phyloP scores from a whole-genome alignment of 2,329 filamentous ascomycete species.

The Fusarium camptoceras region DNA sequence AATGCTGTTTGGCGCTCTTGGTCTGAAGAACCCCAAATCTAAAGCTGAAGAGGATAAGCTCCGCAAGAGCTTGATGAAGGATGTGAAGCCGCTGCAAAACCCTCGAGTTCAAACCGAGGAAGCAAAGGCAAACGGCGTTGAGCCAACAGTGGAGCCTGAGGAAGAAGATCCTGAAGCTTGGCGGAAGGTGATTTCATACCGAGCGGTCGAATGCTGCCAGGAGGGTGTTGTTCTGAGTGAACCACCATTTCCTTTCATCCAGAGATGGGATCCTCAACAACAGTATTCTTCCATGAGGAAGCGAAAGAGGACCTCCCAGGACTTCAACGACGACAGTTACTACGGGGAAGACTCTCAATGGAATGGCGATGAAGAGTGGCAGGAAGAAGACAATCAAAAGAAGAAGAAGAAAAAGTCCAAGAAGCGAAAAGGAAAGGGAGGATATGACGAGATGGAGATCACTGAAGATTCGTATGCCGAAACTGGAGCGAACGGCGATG shows the following conservation, averaged over 20 bases:
- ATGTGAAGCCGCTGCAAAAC: constrained; percentile 58
- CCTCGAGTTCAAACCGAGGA: constrained; percentile 47
- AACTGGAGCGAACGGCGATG: constrained; percentile 27
- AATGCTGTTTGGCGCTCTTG: constrained; percentile 78
- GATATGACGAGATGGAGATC: constrained; percentile 20
- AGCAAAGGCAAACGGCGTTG: constrained; percentile 12
- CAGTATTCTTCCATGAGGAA: constrained; percentile 58
- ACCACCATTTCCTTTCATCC: constrained; percentile 89
- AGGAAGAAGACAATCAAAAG: constrained; percentile 55
- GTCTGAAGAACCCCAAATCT: constrained; percentile 74
- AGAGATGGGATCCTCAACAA: constrained; percentile 88
- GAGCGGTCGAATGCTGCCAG: constrained; percentile 86
- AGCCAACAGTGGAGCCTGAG: constrained; percentile 19
- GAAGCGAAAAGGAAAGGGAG: constrained; percentile 51
- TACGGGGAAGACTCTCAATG: constrained; percentile 47
- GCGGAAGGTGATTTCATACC: constrained; percentile 78
- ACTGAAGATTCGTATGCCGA: constrained; percentile 4
- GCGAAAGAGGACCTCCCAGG: constrained; percentile 61
- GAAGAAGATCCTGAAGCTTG: constrained; percentile 71
- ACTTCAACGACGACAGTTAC: constrained; percentile 46
- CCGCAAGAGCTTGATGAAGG: constrained; percentile 68
- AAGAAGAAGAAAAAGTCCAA: constrained; percentile 54
- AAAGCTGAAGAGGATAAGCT: constrained; percentile 75
- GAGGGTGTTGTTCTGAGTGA: constrained; percentile 74
- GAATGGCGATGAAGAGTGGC: constrained; percentile 46